Conservation (phyloP, 305 asterid genomes). For the Solanum hybrid region DNA sequence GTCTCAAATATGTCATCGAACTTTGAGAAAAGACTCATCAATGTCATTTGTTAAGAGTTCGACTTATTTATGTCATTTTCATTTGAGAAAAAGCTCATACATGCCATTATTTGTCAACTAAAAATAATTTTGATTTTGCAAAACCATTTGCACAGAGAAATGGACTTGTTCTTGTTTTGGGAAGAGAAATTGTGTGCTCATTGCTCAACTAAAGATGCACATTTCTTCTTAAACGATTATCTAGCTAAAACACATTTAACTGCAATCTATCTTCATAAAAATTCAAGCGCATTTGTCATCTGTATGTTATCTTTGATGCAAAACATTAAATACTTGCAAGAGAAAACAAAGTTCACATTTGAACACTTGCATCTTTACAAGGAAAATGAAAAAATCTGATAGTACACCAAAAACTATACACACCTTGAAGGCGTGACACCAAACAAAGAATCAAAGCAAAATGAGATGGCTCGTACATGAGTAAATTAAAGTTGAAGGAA, state of each 20-base stretch:
- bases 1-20: neutral
- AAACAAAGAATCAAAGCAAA: neutral
- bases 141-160: neutral
- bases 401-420: neutral
- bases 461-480: neutral
- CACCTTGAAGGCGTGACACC: neutral
- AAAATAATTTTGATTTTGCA: too few species aligned
- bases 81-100: neutral
- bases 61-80: neutral
- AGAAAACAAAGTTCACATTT: neutral
- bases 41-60: too few species aligned
- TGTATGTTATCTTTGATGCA: neutral
- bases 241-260: neutral
- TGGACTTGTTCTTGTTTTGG: neutral
- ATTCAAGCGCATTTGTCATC: neutral
- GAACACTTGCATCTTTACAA: neutral
- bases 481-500: neutral
- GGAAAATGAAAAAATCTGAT: neutral
- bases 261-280: neutral
- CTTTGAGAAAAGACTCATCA: too few species aligned
- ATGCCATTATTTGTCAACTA: neutral
- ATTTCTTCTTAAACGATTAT: neutral
- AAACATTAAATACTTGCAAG: neutral
- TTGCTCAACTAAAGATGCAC: neutral
- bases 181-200: neutral